Percentiles rank a stretch among this genome's conserved stretches.
Evolutionary conservation across 768 basidiomycete species (phyloP).

Genomic region (Pulveroboletus sp.): DNA sequence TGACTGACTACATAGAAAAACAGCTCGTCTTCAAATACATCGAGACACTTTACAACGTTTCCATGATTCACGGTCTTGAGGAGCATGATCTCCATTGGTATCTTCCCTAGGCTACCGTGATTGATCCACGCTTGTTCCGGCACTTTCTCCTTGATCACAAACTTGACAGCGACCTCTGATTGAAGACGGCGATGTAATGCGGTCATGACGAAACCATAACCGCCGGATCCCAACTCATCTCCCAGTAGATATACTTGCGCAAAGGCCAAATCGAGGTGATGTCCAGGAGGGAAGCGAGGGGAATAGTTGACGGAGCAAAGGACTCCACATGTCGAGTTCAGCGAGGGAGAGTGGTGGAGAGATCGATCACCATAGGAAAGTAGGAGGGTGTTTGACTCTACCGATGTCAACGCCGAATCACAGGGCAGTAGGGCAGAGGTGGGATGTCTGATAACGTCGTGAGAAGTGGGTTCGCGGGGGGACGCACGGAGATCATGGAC

Average conservation of each 20-base stretch:
- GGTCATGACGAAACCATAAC: slow-evolving; percentile 94
- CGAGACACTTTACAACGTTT: slow-evolving; percentile 80
- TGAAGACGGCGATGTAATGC: slow-evolving; percentile 60
- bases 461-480: neutral
- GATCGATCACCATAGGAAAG: slow-evolving; percentile 14
- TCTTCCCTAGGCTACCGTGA: slow-evolving; percentile 54
- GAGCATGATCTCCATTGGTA: slow-evolving; percentile 83
- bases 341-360: slow-evolving; percentile 1
- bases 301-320: slow-evolving; percentile 34
- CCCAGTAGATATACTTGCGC: slow-evolving; percentile 57
- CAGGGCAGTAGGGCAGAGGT: neutral
- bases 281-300: slow-evolving; percentile 56
- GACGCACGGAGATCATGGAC: neutral
- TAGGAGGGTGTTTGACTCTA: slow-evolving; percentile 21
- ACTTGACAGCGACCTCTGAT: slow-evolving; percentile 88
- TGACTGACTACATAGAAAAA: slow-evolving; percentile 84
- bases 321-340: slow-evolving; percentile 2
- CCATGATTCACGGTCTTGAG: slow-evolving; percentile 73
- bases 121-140: slow-evolving; percentile 53
- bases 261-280: slow-evolving; percentile 60
- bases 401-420: neutral
- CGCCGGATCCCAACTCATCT: slow-evolving; percentile 85
- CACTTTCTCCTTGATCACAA: slow-evolving; percentile 79
- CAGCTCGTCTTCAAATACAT: slow-evolving; percentile 76
- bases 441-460: neutral